Conservation (phyloP, 2,329 filamentous ascomycete species). For the Erysiphe pulchra region DNA sequence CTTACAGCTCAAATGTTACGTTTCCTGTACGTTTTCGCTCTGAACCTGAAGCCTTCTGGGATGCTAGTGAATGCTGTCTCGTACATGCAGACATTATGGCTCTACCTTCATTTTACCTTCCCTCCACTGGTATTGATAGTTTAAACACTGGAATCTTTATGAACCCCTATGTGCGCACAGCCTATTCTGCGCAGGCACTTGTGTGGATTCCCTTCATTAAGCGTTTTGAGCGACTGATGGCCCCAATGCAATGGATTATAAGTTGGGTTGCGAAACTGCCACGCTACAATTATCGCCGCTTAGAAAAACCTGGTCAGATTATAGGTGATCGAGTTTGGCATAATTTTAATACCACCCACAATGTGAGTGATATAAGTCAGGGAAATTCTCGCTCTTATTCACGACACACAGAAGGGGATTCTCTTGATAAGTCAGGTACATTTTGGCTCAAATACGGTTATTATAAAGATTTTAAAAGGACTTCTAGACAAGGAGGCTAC, state of each 20-base stretch:
- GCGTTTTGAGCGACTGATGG: constrained; percentile 39
- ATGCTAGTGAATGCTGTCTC: constrained; percentile 39
- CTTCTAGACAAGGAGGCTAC: background rate
- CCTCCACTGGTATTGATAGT: constrained; percentile 12
- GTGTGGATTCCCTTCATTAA: constrained; percentile 31
- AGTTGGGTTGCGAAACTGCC: constrained; percentile 31
- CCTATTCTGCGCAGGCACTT: constrained; percentile 33
- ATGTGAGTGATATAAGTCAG: background rate
- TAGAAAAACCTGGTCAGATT: constrained; percentile 28
- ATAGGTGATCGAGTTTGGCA: constrained; percentile 26
- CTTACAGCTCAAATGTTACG: background rate
- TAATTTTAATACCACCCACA: background rate
- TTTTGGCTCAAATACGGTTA: background rate
- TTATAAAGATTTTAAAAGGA: background rate
- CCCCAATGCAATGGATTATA: constrained; percentile 29
- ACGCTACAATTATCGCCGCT: constrained; percentile 30
- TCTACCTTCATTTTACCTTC: constrained; percentile 2
- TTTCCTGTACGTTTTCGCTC: constrained; percentile 22
- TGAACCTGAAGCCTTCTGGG: constrained; percentile 31
- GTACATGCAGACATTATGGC: constrained; percentile 22
- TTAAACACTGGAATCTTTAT: constrained; percentile 34
- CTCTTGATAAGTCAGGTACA: background rate
- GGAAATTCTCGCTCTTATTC: background rate
- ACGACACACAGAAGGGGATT: background rate
- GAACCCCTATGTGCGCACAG: constrained; percentile 50